phyloP scores from a whole-genome alignment of 352 stramenopile genomes.

The Blastocystis sp. region DNA sequence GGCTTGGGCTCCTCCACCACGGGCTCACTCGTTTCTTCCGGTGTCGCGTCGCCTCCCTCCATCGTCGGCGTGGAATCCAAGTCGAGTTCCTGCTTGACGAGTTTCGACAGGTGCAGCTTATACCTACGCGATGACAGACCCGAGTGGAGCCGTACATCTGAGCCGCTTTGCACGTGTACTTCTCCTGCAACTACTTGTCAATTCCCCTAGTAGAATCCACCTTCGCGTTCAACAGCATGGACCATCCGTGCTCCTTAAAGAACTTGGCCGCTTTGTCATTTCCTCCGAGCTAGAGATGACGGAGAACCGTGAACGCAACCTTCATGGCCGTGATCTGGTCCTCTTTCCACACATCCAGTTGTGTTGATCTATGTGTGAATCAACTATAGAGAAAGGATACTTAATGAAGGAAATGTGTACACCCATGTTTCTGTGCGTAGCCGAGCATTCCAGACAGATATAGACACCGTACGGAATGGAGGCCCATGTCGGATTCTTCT shows the following conservation, averaged over 20 bases:
- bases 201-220: background rate
- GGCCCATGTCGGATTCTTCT: constrained; percentile 85
- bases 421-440: constrained; percentile 91
- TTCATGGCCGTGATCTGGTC: constrained; percentile 70
- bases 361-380: constrained; percentile 60
- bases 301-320: background rate
- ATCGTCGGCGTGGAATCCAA: constrained; percentile 44
- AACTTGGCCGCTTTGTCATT: constrained; percentile 66
- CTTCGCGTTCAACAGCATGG: constrained; percentile 61
- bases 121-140: constrained; percentile 27
- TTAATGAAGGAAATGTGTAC: constrained; percentile 93
- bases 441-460: constrained; percentile 94
- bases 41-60: background rate
- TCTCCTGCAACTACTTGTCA: constrained; percentile 57
- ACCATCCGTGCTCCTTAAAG: constrained; percentile 72
- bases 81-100: constrained; percentile 63
- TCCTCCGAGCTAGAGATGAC: constrained; percentile 47
- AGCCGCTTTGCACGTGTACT: constrained; percentile 65
- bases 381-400: constrained; percentile 11
- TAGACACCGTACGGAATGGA: constrained; percentile 90
- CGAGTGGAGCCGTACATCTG: constrained; percentile 8
- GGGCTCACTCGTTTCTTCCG: background rate
- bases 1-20: no score
- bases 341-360: constrained; percentile 71
- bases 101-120: constrained; percentile 45